phyloP scores from a whole-genome alignment of 768 basidiomycete genomes.

The Xanthoconium stramineum region DNA sequence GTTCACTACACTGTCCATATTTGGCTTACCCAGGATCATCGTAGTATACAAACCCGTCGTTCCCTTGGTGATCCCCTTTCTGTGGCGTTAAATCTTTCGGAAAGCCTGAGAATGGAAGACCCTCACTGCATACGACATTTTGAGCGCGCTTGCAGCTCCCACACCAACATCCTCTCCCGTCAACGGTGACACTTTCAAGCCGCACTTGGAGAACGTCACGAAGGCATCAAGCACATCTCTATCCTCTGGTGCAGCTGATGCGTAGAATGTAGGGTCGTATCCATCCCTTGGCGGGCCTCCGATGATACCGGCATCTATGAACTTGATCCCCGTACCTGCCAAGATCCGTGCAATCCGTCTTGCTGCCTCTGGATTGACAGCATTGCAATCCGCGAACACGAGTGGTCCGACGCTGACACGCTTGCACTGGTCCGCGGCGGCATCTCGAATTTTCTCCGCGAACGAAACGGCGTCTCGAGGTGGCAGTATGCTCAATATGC shows the following conservation, averaged over 20 bases:
- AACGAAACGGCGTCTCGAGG: constrained; percentile 50
- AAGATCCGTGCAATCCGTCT: constrained; percentile 48
- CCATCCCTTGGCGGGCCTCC: constrained; percentile 49
- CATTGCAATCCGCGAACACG: constrained; percentile 57
- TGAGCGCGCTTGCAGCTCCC: constrained; percentile 59
- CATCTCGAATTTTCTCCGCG: constrained; percentile 32
- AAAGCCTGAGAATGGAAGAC: neutral
- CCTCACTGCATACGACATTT: constrained; percentile 63
- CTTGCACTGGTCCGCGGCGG: neutral
- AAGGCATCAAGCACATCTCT: constrained; percentile 37
- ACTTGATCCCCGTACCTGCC: constrained; percentile 34
- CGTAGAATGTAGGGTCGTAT: constrained; percentile 56
- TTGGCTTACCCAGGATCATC: constrained; percentile 48
- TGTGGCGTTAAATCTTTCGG: neutral
- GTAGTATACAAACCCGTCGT: constrained; percentile 50
- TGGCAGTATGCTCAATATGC: constrained; percentile 57
- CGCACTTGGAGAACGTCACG: constrained; percentile 38
- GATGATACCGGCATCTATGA: constrained; percentile 58
- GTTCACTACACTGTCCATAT: neutral
- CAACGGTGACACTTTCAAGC: constrained; percentile 45
- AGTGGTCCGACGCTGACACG: constrained; percentile 9
- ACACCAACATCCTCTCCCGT: constrained; percentile 46
- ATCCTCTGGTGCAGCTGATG: constrained; percentile 38
- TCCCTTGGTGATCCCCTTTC: constrained; percentile 56
- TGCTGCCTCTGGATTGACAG: constrained; percentile 50